Evolutionary conservation across 2,329 filamentous ascomycete genomes (phyloP).

Genomic region (Lecanicillium sp.): DNA sequence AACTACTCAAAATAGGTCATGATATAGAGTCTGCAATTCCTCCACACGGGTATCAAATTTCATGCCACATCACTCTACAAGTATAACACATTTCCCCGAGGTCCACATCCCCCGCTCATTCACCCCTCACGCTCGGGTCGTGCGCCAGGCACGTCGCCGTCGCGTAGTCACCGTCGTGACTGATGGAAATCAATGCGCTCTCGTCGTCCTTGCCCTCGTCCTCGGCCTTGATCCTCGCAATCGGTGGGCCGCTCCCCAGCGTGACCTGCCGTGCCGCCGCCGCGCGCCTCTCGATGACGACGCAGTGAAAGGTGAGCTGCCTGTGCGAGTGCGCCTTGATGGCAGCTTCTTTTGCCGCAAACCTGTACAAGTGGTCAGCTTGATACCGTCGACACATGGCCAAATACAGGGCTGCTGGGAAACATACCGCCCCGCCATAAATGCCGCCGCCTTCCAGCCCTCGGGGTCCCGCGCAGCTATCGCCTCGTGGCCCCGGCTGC

Average conservation of each 20-base stretch:
- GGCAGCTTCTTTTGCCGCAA: slow-evolving; percentile 69
- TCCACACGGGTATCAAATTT: no score
- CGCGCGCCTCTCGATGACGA: slow-evolving; percentile 38
- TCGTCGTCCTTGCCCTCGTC: slow-evolving; percentile 33
- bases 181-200: slow-evolving; percentile 70
- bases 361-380: slow-evolving; percentile 33
- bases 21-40: no score
- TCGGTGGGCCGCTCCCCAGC: slow-evolving; percentile 35
- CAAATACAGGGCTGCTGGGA: neutral
- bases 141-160: slow-evolving; percentile 60
- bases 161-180: slow-evolving; percentile 81
- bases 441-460: slow-evolving; percentile 34
- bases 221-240: slow-evolving; percentile 35
- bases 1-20: neutral
- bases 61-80: no score
- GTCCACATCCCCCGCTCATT: no score
- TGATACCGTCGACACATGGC: no score
- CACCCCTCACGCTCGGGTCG: slow-evolving; percentile 16
- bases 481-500: slow-evolving; percentile 10
- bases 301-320: slow-evolving; percentile 55
- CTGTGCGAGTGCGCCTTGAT: slow-evolving; percentile 64
- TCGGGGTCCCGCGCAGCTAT: slow-evolving; percentile 16
- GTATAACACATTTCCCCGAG: neutral
- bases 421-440: slow-evolving; percentile 40
- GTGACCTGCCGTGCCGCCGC: slow-evolving; percentile 19